Conservation (phyloP, 2,329 filamentous ascomycete species). For the Diaporthe caulivora region DNA sequence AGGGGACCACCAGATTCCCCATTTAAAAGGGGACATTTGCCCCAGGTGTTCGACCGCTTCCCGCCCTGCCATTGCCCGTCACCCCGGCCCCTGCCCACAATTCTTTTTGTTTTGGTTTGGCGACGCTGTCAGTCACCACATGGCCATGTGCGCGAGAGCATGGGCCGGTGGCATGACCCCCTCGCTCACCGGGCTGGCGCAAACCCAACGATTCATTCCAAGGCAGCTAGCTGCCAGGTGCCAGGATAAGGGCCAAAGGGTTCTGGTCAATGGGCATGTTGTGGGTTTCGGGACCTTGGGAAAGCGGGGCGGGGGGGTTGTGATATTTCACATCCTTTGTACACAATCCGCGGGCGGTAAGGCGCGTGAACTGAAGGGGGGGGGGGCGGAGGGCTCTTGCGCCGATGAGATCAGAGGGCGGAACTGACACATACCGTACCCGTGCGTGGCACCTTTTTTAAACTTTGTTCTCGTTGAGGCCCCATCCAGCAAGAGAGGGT, state of each 20-base stretch:
- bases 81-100: not conserved
- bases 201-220: conserved; percentile 17
- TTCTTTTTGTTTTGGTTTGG: not conserved
- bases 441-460: not conserved
- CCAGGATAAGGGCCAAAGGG: conserved; percentile 11
- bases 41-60: conserved; percentile 34
- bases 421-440: conserved; percentile 32
- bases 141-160: conserved; percentile 24
- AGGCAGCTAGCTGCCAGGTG: too few species aligned
- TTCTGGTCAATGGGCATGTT: too few species aligned
- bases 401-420: conserved; percentile 22
- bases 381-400: not conserved
- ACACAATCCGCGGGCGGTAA: conserved; percentile 31
- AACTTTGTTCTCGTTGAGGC: conserved; percentile 14
- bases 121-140: not conserved
- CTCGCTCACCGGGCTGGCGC: conserved; percentile 3
- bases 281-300: conserved; percentile 12
- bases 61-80: conserved; percentile 6
- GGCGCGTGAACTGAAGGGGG: conserved; percentile 4
- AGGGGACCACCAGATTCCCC: conserved; percentile 30
- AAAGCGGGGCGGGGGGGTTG: conserved; percentile 34
- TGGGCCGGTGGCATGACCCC: conserved; percentile 24
- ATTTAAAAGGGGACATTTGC: conserved; percentile 13
- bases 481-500: not conserved
- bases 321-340: conserved; percentile 36